phyloP scores from a whole-genome alignment of 2,329 filamentous ascomycete species.

The Cladophialophora carrionii region DNA sequence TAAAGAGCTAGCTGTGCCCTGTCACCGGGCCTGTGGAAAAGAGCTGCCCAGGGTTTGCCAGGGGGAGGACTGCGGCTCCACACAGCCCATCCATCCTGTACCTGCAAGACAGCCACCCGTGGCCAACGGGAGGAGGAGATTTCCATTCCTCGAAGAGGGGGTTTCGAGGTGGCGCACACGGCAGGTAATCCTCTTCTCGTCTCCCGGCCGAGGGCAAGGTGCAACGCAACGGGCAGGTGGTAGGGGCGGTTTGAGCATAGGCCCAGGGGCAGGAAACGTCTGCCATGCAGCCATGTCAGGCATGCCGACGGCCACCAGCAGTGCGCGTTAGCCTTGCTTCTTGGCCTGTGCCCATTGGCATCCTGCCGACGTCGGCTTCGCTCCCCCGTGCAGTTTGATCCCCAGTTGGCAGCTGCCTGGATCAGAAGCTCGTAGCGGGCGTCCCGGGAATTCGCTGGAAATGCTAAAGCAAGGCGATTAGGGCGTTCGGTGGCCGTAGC shows the following conservation, averaged over 20 bases:
- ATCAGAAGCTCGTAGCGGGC: slow-evolving; percentile 20
- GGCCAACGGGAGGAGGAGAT: slow-evolving; percentile 14
- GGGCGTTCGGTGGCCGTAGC: slow-evolving; percentile 9
- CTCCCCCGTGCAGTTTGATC: slow-evolving; percentile 15
- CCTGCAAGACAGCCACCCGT: slow-evolving; percentile 8
- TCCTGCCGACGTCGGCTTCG: slow-evolving; percentile 27
- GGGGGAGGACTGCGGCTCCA: slow-evolving; percentile 16
- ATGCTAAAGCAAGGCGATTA: slow-evolving; percentile 26
- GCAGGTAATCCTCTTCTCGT: neutral
- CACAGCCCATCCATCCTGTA: slow-evolving; percentile 3
- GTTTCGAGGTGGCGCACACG: neutral
- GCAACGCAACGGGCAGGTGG: slow-evolving; percentile 16
- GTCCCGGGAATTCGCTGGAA: slow-evolving; percentile 13
- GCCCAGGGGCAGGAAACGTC: slow-evolving; percentile 25
- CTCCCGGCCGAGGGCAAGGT: neutral
- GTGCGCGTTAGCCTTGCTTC: slow-evolving; percentile 19
- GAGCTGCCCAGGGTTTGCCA: slow-evolving; percentile 10
- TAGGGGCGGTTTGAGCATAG: slow-evolving; percentile 21
- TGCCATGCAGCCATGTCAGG: slow-evolving; percentile 32
- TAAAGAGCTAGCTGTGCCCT: slow-evolving; percentile 8
- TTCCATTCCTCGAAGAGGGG: slow-evolving; percentile 22
- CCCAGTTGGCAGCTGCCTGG: slow-evolving; percentile 7
- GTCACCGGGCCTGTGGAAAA: slow-evolving; percentile 13
- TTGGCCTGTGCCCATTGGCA: neutral
- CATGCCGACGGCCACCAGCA: slow-evolving; percentile 21